Percentiles rank a stretch among this genome's conserved stretches.
phyloP scores from a whole-genome alignment of 106 monocot species.

The Dioscorea zingiberensis region DNA sequence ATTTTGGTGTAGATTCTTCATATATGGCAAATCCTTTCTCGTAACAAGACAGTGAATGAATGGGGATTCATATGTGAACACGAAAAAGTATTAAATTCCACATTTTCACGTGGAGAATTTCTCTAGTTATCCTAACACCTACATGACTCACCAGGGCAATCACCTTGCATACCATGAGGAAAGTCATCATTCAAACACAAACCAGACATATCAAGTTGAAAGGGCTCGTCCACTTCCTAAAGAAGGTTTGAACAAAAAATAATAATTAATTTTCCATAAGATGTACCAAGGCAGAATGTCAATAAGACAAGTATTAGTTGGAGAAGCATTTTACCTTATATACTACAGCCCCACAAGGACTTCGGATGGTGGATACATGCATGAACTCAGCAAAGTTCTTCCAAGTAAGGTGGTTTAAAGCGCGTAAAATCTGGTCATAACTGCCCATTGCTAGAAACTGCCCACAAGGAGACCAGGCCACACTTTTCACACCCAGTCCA shows the following conservation, averaged over 20 bases:
- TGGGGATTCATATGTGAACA: too few species aligned
- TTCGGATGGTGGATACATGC: constrained; percentile 54
- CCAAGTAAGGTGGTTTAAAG: constrained; percentile 87
- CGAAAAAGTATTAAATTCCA: too few species aligned
- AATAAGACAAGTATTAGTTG: too few species aligned
- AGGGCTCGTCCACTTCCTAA: constrained; percentile 88
- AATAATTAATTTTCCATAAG: neutral
- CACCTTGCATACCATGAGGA: constrained; percentile 39
- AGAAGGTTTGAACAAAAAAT: constrained; percentile 7
- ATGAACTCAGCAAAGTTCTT: constrained; percentile 89
- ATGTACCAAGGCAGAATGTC: too few species aligned
- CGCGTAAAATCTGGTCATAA: constrained; percentile 82
- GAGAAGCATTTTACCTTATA: constrained; percentile 43
- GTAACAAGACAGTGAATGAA: too few species aligned
- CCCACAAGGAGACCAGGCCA: constrained; percentile 97
- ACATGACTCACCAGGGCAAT: constrained; percentile 37
- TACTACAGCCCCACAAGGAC: constrained; percentile 58
- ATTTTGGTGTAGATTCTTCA: too few species aligned
- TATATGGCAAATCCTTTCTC: too few species aligned
- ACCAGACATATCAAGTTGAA: constrained; percentile 79
- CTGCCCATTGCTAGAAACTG: constrained; percentile 95
- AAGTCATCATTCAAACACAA: constrained; percentile 58
- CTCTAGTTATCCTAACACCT: too few species aligned
- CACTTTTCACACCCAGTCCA: constrained; percentile 91
- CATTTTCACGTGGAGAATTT: too few species aligned